Percentiles rank a stretch among this genome's conserved stretches.
phyloP scores from a whole-genome alignment of 2,329 filamentous ascomycete genomes.

The Colletotrichum sublineola region DNA sequence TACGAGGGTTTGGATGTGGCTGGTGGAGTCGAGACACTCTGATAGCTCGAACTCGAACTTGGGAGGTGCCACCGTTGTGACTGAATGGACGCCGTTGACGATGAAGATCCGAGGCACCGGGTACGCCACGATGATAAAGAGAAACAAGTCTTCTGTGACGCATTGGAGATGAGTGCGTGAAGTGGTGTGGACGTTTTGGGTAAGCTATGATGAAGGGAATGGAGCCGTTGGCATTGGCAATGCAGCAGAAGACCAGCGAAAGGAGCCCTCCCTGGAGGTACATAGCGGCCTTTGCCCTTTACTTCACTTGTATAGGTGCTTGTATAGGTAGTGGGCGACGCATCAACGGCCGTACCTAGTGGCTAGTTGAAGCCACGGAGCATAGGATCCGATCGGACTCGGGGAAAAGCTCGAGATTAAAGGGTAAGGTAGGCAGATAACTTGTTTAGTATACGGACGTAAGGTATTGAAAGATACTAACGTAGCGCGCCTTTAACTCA shows the following conservation, averaged over 20 bases:
- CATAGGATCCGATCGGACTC: neutral
- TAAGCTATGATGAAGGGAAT: neutral
- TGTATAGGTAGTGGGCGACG: neutral
- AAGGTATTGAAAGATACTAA: slow-evolving; percentile 29
- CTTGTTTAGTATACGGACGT: slow-evolving; percentile 37
- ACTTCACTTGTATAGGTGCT: neutral
- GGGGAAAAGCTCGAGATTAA: neutral
- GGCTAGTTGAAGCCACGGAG: slow-evolving; percentile 2
- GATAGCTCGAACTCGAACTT: slow-evolving; percentile 15
- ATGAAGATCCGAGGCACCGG: slow-evolving; percentile 28
- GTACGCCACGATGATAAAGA: slow-evolving; percentile 38
- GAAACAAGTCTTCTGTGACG: neutral
- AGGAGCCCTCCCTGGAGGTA: neutral
- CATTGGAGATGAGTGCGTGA: neutral
- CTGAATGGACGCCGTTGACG: slow-evolving; percentile 27
- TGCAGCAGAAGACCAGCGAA: neutral
- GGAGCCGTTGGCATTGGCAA: neutral
- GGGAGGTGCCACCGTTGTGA: slow-evolving; percentile 35
- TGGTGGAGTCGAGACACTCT: slow-evolving; percentile 8
- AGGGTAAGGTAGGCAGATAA: slow-evolving; percentile 1
- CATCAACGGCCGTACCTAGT: slow-evolving; percentile 12
- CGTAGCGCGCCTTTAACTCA: slow-evolving; percentile 15
- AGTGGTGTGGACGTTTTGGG: slow-evolving; percentile 5
- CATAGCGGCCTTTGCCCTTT: neutral
- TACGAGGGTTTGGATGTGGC: slow-evolving; percentile 29